Percentiles rank a stretch among this genome's conserved stretches.
These are phyloP conservation scores for Tetraselmis striata DNA, from an alignment of 139 green algal species.

Conservation along the genomic window DNA sequence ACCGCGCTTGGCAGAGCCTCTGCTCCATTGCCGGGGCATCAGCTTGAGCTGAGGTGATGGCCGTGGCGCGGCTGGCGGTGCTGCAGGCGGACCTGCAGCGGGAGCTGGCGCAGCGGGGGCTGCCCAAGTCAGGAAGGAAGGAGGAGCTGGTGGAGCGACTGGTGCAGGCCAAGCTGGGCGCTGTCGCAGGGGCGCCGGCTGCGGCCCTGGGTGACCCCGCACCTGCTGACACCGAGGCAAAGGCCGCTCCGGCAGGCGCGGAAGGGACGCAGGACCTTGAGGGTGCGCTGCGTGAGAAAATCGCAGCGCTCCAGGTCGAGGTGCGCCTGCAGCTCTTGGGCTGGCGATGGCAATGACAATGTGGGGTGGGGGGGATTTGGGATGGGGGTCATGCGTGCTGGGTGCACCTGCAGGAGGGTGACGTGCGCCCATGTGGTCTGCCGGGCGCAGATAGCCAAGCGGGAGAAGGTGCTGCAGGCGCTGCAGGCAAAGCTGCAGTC, in stretches of 20 bases:
- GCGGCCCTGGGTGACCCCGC: too few species aligned
- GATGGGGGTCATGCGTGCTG: not conserved
- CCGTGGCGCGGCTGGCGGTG: too few species aligned
- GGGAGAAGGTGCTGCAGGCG: not conserved
- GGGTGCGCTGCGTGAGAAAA: not conserved
- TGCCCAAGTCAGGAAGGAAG: not conserved
- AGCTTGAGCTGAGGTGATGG: too few species aligned
- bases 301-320: not conserved
- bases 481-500: not conserved
- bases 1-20: too few species aligned
- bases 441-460: not conserved
- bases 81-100: not conserved
- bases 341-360: not conserved
- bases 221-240: too few species aligned
- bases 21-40: too few species aligned
- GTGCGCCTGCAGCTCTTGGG: not conserved
- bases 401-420: too few species aligned
- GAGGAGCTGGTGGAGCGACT: not conserved
- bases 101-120: not conserved
- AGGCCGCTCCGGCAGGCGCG: too few species aligned
- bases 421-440: not conserved
- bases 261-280: not conserved
- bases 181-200: too few species aligned
- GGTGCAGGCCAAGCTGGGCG: too few species aligned
- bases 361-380: not conserved